Conservation (phyloP, 2,329 filamentous ascomycete species). For the Sarocladium brachiariae region DNA sequence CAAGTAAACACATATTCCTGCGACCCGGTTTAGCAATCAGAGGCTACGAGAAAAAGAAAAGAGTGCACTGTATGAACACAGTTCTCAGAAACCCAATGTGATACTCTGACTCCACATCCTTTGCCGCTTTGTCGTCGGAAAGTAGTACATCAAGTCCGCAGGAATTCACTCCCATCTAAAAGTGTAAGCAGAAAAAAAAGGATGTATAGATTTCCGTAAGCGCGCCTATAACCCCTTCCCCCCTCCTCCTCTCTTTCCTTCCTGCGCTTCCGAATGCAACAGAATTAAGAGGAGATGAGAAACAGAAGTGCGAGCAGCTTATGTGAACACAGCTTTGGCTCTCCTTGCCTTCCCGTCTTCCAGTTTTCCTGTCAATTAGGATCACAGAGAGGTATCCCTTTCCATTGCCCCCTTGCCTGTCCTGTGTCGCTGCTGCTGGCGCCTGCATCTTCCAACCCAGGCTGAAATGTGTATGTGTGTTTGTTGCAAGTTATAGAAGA, state of each 20-base stretch:
- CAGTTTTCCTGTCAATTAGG: not conserved
- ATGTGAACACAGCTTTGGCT: too few relatives aligned
- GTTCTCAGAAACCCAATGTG: too few relatives aligned
- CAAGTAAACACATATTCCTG: too few relatives aligned
- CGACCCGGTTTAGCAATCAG: too few relatives aligned
- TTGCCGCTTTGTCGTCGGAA: too few relatives aligned
- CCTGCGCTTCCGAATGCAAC: too few relatives aligned
- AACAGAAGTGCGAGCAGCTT: not conserved
- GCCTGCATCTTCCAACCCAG: not conserved
- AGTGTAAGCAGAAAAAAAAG: not conserved
- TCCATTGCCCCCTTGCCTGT: constrained; percentile 2
- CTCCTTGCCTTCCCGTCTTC: not conserved
- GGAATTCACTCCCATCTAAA: not conserved
- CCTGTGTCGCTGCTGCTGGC: not conserved
- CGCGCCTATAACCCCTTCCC: constrained; percentile 5
- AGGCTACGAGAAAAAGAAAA: too few relatives aligned
- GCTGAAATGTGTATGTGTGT: constrained; percentile 8
- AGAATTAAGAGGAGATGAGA: not conserved
- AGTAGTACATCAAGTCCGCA: too few relatives aligned
- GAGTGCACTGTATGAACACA: too few relatives aligned
- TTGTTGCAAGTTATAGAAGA: not conserved
- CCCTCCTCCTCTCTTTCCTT: not conserved
- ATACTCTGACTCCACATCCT: too few relatives aligned
- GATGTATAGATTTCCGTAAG: constrained; percentile 9
- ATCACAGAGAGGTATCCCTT: not conserved